These are phyloP conservation scores for Ceratocystis papillata DNA, from an alignment of 2,329 filamentous ascomycete species.

Conservation along the genomic window DNA sequence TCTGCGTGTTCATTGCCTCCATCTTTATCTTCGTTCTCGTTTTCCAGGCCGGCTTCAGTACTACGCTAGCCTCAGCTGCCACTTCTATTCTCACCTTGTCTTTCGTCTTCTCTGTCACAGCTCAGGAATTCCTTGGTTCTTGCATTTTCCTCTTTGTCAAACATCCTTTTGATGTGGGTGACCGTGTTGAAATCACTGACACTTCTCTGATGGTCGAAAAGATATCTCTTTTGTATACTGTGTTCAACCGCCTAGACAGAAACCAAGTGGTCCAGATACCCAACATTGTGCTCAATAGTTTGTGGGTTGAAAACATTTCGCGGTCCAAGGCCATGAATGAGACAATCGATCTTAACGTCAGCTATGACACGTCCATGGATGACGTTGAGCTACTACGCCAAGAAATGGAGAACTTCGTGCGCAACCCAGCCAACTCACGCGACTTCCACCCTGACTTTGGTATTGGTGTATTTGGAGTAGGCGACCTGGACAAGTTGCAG, in stretches of 20 bases:
- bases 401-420: slow-evolving; percentile 80
- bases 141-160: slow-evolving; percentile 99
- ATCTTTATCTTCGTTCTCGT: slow-evolving; percentile 85
- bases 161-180: slow-evolving; percentile 92
- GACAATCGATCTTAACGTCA: slow-evolving; percentile 65
- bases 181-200: slow-evolving; percentile 70
- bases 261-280: slow-evolving; percentile 70
- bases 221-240: slow-evolving; percentile 85
- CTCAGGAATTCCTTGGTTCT: slow-evolving; percentile 91
- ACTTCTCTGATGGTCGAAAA: slow-evolving; percentile 69
- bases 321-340: slow-evolving; percentile 89
- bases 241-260: slow-evolving; percentile 74
- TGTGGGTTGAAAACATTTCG: slow-evolving; percentile 93
- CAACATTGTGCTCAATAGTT: slow-evolving; percentile 79
- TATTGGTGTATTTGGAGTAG: slow-evolving; percentile 66
- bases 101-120: slow-evolving; percentile 86
- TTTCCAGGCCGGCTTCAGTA: slow-evolving; percentile 74
- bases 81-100: slow-evolving; percentile 90
- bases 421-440: slow-evolving; percentile 69
- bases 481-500: slow-evolving; percentile 77
- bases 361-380: slow-evolving; percentile 78
- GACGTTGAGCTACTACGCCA: slow-evolving; percentile 74
- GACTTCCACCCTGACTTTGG: slow-evolving; percentile 82
- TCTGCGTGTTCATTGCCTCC: slow-evolving; percentile 68
- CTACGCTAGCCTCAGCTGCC: slow-evolving; percentile 77